These are phyloP conservation scores for Onygenales sp. DNA, from an alignment of 2,329 filamentous ascomycete genomes.

Conservation along the genomic window DNA sequence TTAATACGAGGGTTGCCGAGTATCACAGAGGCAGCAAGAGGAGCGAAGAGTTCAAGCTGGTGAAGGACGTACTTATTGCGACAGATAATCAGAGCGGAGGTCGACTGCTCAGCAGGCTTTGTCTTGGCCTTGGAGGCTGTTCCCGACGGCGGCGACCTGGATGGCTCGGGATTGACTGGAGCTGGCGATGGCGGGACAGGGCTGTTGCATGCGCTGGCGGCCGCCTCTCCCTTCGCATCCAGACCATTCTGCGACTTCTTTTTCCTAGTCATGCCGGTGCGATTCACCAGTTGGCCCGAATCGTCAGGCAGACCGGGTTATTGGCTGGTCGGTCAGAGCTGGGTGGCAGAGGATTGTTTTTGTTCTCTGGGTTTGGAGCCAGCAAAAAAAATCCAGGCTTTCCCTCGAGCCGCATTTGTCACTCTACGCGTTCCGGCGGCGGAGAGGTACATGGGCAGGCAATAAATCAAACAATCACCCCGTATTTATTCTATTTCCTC, in stretches of 20 bases:
- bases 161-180: not conserved
- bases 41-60: not conserved
- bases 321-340: not conserved
- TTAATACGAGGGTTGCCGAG: too few species aligned
- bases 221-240: slow-evolving; percentile 2
- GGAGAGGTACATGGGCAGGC: too few species aligned
- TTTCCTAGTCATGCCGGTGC: slow-evolving; percentile 11
- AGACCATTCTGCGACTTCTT: slow-evolving; percentile 12
- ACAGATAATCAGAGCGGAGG: slow-evolving; percentile 50
- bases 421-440: too few species aligned
- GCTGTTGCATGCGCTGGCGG: not conserved
- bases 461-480: too few species aligned
- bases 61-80: slow-evolving; percentile 52
- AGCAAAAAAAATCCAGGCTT: not conserved
- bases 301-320: not conserved
- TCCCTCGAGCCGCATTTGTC: not conserved
- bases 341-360: not conserved
- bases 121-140: slow-evolving; percentile 2
- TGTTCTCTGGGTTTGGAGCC: not conserved
- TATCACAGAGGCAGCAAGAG: not conserved
- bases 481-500: too few species aligned
- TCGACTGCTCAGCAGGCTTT: slow-evolving; percentile 21
- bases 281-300: not conserved
- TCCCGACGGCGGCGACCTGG: slow-evolving; percentile 6
- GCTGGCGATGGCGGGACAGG: slow-evolving; percentile 1